These are phyloP conservation scores for Globisporangium parvum DNA, from an alignment of 352 stramenopile genomes.

Conservation along the genomic window DNA sequence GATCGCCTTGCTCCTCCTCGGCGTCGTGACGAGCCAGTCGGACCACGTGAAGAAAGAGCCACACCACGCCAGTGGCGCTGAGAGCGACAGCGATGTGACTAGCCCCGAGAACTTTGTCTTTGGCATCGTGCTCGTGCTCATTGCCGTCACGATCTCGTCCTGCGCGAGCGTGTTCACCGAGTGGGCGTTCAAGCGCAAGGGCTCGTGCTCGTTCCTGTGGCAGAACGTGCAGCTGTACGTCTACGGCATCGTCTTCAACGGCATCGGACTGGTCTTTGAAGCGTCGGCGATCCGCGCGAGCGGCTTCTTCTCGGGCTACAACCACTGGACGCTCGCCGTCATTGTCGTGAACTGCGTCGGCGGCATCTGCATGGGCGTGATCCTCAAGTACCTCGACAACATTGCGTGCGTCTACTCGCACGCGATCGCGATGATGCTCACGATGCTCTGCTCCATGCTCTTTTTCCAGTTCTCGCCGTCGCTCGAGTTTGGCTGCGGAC, in stretches of 20 bases:
- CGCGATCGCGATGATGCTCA: conserved; percentile 86
- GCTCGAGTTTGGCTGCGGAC: conserved; percentile 77
- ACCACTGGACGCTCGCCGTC: conserved; percentile 67
- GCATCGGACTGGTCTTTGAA: conserved; percentile 49
- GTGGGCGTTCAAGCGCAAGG: conserved; percentile 81
- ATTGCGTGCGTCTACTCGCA: conserved; percentile 85
- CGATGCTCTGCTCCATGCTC: conserved; percentile 81
- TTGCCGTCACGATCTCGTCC: conserved; percentile 71
- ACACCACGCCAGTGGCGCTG: conserved; percentile 6
- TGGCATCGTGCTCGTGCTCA: conserved; percentile 60
- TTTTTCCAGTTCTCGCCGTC: conserved; percentile 82
- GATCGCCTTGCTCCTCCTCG: conserved; percentile 68
- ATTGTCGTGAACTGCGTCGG: conserved; percentile 69
- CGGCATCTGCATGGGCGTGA: conserved; percentile 71
- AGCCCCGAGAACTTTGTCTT: conserved; percentile 27
- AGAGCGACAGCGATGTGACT: conserved; percentile 3
- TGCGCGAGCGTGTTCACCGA: conserved; percentile 83
- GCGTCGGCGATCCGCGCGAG: conserved; percentile 27
- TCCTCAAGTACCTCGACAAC: conserved; percentile 88
- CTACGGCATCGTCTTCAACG: conserved; percentile 82
- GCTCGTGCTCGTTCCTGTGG: conserved; percentile 66
- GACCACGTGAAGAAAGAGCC: conserved; percentile 41
- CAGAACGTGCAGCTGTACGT: conserved; percentile 82
- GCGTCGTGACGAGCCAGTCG: conserved; percentile 76
- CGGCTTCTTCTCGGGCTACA: conserved; percentile 82